Evolutionary conservation across 805 yeast species (phyloP).

Genomic region (Hanseniaspora clermontiae): DNA sequence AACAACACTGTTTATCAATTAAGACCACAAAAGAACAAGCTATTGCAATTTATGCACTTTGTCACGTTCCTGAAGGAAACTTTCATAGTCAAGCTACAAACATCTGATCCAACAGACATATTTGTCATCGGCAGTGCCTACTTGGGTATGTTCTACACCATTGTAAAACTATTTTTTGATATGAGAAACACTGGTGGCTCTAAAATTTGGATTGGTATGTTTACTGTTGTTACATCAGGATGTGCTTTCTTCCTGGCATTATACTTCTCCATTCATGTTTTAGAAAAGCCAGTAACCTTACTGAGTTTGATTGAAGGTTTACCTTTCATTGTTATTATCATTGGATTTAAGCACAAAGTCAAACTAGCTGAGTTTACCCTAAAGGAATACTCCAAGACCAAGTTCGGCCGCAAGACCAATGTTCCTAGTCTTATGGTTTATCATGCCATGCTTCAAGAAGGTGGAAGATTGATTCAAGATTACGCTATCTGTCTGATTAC

Average conservation of each 20-base stretch:
- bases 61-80: slow-evolving; percentile 31
- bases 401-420: slow-evolving; percentile 23
- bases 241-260: slow-evolving; percentile 77
- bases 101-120: slow-evolving; percentile 80
- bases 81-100: slow-evolving; percentile 37
- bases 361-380: slow-evolving; percentile 52
- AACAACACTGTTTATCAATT: slow-evolving; percentile 50
- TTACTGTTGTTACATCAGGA: slow-evolving; percentile 64
- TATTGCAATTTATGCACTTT: slow-evolving; percentile 46
- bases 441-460: slow-evolving; percentile 29
- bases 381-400: slow-evolving; percentile 27
- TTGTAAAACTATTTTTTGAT: slow-evolving; percentile 58
- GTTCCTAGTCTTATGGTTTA: slow-evolving; percentile 24
- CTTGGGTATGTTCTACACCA: slow-evolving; percentile 75
- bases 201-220: slow-evolving; percentile 72
- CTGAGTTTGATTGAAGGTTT: slow-evolving; percentile 76
- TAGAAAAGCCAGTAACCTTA: slow-evolving; percentile 53
- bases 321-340: slow-evolving; percentile 82
- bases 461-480: slow-evolving; percentile 45
- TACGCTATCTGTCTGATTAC: slow-evolving; percentile 61
- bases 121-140: slow-evolving; percentile 69
- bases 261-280: slow-evolving; percentile 42
- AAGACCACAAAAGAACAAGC: slow-evolving; percentile 40
- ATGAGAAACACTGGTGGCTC: slow-evolving; percentile 63
- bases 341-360: slow-evolving; percentile 83